These are phyloP conservation scores for Geotrichum citri-aurantii DNA, from an alignment of 1,139 yeast genomes.

Conservation along the genomic window DNA sequence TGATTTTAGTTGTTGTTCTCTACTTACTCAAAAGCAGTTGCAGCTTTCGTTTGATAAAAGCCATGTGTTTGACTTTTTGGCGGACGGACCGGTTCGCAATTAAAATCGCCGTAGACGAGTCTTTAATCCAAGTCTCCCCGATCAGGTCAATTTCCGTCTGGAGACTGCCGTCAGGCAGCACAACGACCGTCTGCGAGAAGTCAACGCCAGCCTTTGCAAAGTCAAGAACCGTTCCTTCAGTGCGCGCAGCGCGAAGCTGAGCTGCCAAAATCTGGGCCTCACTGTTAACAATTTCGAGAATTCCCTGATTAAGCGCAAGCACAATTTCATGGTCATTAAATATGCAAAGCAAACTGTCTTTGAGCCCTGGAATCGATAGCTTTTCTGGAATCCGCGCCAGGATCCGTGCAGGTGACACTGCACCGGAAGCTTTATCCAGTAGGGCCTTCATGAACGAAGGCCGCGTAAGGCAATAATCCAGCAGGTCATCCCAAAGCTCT, in stretches of 20 bases:
- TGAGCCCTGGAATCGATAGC: conserved; percentile 60
- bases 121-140: conserved; percentile 23
- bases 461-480: conserved; percentile 63
- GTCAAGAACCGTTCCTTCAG: conserved; percentile 44
- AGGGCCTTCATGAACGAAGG: conserved; percentile 72
- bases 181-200: conserved; percentile 20
- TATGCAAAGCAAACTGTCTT: conserved; percentile 55
- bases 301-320: conserved; percentile 51
- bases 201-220: conserved; percentile 24
- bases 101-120: conserved; percentile 8
- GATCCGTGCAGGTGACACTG: conserved; percentile 64
- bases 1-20: background rate
- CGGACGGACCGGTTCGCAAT: conserved; percentile 27
- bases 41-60: conserved; percentile 26
- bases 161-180: conserved; percentile 24
- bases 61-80: conserved; percentile 35
- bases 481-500: conserved; percentile 72
- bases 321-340: conserved; percentile 61
- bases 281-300: conserved; percentile 55
- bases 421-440: conserved; percentile 49
- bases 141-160: conserved; percentile 32
- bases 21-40: conserved; percentile 1
- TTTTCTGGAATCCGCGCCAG: conserved; percentile 58
- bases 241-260: conserved; percentile 37
- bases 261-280: conserved; percentile 49